A percentile compares a stretch with the other conserved stretches of the same genome.
Evolutionary conservation across 345 rosid genomes (phyloP).

Genomic region (Salix exigua): DNA sequence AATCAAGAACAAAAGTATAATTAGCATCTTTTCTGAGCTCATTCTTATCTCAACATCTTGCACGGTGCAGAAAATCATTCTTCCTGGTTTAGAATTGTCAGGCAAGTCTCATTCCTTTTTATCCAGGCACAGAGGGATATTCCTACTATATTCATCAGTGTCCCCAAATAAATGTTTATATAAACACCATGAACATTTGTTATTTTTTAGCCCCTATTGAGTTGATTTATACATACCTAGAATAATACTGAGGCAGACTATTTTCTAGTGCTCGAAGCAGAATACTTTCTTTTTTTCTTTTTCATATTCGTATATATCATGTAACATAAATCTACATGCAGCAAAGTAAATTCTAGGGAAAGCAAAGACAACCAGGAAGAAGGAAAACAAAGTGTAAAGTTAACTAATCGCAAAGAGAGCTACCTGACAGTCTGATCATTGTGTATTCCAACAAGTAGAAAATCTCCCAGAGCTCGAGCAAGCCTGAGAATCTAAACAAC

Average conservation of each 20-base stretch:
- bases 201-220: background rate
- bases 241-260: background rate
- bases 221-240: background rate
- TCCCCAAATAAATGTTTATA: background rate
- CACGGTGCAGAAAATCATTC: background rate
- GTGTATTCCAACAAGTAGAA: constrained; percentile 74
- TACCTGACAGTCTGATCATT: constrained; percentile 70
- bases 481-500: constrained; percentile 46
- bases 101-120: background rate
- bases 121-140: background rate
- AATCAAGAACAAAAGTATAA: background rate
- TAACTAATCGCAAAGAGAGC: background rate
- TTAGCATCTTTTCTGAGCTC: background rate
- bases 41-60: background rate
- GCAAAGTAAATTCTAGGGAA: background rate
- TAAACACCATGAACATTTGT: background rate
- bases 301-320: background rate
- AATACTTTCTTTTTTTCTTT: background rate
- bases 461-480: constrained; percentile 73
- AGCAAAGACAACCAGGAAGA: background rate
- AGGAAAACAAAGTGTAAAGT: background rate
- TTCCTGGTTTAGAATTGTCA: background rate
- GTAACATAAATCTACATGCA: background rate
- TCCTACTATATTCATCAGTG: background rate
- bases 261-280: background rate